Evolutionary conservation across 1,139 yeast genomes (phyloP).

Genomic region (Debaryomyces robertsiae): DNA sequence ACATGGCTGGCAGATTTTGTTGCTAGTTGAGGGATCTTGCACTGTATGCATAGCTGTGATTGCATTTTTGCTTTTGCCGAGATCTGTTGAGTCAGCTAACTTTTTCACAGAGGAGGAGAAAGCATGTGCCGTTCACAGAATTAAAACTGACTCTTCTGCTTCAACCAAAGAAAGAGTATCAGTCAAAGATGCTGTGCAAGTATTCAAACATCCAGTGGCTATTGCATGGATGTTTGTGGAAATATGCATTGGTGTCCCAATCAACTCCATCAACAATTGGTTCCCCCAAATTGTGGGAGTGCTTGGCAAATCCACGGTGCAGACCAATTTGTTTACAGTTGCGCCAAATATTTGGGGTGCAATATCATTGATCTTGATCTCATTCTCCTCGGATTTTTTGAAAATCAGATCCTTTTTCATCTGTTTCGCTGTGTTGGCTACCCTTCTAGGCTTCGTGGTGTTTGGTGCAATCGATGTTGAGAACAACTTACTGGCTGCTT

Average conservation of each 20-base stretch:
- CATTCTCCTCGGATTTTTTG: slow-evolving; percentile 28
- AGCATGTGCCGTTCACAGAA: slow-evolving; percentile 27
- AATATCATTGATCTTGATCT: slow-evolving; percentile 24
- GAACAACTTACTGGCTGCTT: slow-evolving; percentile 40
- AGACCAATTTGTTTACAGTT: slow-evolving; percentile 32
- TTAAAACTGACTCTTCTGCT: slow-evolving; percentile 31
- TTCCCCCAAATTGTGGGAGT: slow-evolving; percentile 38
- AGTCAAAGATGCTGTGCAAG: slow-evolving; percentile 29
- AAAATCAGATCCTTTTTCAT: slow-evolving; percentile 37
- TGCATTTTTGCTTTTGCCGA: slow-evolving; percentile 23
- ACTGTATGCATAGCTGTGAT: slow-evolving; percentile 21
- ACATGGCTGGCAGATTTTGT: slow-evolving; percentile 29
- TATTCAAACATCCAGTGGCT: slow-evolving; percentile 31
- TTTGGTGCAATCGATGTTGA: slow-evolving; percentile 47
- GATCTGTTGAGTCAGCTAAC: slow-evolving; percentile 29
- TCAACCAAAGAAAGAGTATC: slow-evolving; percentile 22
- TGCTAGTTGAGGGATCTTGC: slow-evolving; percentile 25
- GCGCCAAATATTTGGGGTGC: slow-evolving; percentile 38
- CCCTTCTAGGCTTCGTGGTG: slow-evolving; percentile 48
- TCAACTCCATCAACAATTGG: slow-evolving; percentile 51
- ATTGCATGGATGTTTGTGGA: slow-evolving; percentile 39
- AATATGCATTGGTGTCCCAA: slow-evolving; percentile 49
- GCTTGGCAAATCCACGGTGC: slow-evolving; percentile 31
- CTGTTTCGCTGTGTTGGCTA: slow-evolving; percentile 35
- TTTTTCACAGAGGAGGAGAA: slow-evolving; percentile 30